Evolutionary conservation across 768 basidiomycete genomes (phyloP), one percentile per base, ranked within the genome.

Genomic region (Lactifluus piperatus): DNA sequence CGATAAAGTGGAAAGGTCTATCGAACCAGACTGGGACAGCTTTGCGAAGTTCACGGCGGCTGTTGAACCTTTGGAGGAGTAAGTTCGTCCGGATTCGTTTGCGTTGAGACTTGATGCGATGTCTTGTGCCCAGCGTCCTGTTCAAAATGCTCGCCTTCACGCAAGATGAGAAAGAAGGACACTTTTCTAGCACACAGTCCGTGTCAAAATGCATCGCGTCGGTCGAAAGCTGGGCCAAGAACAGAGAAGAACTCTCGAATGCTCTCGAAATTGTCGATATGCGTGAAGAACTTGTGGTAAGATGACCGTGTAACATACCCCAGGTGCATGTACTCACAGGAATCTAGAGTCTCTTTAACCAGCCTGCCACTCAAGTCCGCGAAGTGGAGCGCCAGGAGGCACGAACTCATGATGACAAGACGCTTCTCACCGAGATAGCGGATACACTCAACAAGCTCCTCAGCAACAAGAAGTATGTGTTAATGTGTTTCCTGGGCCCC

Each of bases 61-160:
- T n/a, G 60, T 66, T 20, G 64, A 62, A 13, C 65, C 65, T n/a
- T 41, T 66, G 5, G 64, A 66, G 13, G 47, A 62, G 65, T 65
- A 27, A 30, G 59, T 43, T 9, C n/a, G 26, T 3, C 34, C 1
- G 26, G 5, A n/a, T n/a, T n/a, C n/a, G n/a, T n/a, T 16, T 36
- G 26, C 22, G 20, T 44, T 47, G 18, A 13, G 34, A 36, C 16
- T 48, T 55, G 62, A 55, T 41, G 11, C 46, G 32, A 39, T 24
- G 8, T 14, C 36, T 29, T 11, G 50, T 46, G 20, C n/a, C 16
- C 26, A 63, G 62, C 0, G 30, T 55, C 48, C 46, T 63, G 32
- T 60, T 63, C 36, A 13, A 14, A 9, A 36, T 63, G 13, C 41
- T 60, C 30, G 10, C 44, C 22, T 41, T 60, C 14, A 46, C 62